phyloP scores from a whole-genome alignment of 2,329 filamentous ascomycete genomes.

The Lojkania enalia region DNA sequence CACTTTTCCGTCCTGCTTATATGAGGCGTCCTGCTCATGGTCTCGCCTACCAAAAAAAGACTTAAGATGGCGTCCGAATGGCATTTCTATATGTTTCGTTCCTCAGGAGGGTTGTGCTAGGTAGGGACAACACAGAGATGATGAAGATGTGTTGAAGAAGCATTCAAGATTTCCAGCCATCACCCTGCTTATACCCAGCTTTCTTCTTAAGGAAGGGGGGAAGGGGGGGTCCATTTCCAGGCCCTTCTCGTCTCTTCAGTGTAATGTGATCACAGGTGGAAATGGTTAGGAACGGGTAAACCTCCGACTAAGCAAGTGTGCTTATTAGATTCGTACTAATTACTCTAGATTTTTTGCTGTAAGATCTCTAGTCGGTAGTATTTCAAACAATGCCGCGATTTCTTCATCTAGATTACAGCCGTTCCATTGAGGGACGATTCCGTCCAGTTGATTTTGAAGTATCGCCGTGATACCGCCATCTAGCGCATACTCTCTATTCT shows the following conservation, averaged over 20 bases:
- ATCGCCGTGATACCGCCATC: background rate
- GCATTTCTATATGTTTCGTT: slow-evolving; percentile 3
- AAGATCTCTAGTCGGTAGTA: background rate
- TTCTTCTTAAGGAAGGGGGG: too few relatives aligned
- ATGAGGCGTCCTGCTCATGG: slow-evolving; percentile 2
- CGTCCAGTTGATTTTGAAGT: background rate
- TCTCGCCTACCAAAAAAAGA: slow-evolving; percentile 8
- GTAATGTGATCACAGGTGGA: background rate
- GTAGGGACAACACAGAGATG: background rate
- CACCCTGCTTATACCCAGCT: slow-evolving; percentile 1
- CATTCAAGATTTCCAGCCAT: slow-evolving; percentile 5
- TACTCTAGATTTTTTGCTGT: background rate
- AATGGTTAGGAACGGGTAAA: background rate
- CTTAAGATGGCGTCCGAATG: background rate
- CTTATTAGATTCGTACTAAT: background rate
- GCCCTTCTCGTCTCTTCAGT: background rate
- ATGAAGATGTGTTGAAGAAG: slow-evolving; percentile 7
- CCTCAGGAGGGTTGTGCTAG: background rate
- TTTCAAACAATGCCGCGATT: background rate
- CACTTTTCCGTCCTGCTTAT: slow-evolving; percentile 7
- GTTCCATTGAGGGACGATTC: background rate
- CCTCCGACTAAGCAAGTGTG: background rate
- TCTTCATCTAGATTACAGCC: background rate
- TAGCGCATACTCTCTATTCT: background rate
- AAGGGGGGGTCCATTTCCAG: background rate